phyloP scores from a whole-genome alignment of 495 filamentous ascomycete species.

The Penicillium simplicissimum region DNA sequence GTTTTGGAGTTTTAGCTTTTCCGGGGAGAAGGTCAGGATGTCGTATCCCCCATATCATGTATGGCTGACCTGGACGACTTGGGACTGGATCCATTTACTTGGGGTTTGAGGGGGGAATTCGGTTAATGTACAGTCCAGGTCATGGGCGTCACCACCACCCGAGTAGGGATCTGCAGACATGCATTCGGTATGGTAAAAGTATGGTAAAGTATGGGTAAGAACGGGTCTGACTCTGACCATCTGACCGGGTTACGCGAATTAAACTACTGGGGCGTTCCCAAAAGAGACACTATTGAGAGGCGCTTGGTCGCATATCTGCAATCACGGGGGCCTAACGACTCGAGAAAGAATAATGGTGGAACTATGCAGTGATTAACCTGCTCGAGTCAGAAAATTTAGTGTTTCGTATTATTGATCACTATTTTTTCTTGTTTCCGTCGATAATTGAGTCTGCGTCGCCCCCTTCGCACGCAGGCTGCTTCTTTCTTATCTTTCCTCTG shows the following conservation, averaged over 20 bases:
- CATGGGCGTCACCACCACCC: not conserved
- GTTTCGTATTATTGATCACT: not conserved
- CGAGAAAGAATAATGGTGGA: not conserved
- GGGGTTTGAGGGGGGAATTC: not conserved
- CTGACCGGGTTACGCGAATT: not conserved
- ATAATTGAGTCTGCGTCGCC: conserved; percentile 10
- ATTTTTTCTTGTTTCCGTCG: not conserved
- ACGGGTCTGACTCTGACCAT: too few relatives aligned
- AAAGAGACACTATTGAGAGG: not conserved
- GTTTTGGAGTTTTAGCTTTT: not conserved
- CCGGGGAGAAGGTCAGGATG: not conserved
- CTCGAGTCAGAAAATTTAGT: not conserved
- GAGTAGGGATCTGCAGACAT: not conserved
- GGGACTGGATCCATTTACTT: not conserved
- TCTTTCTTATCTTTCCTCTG: not conserved
- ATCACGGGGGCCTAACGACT: not conserved
- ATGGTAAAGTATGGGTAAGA: too few relatives aligned
- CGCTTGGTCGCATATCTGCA: not conserved
- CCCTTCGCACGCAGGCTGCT: not conserved
- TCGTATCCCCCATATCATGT: too few relatives aligned
- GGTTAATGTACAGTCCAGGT: not conserved
- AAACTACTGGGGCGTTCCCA: conserved; percentile 14
- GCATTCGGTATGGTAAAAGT: too few relatives aligned
- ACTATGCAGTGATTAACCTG: not conserved
- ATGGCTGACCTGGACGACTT: not conserved